Base-by-base conservation (phyloP, 2,329 filamentous ascomycete genomes). In the Colletotrichum eremochloae region DNA sequence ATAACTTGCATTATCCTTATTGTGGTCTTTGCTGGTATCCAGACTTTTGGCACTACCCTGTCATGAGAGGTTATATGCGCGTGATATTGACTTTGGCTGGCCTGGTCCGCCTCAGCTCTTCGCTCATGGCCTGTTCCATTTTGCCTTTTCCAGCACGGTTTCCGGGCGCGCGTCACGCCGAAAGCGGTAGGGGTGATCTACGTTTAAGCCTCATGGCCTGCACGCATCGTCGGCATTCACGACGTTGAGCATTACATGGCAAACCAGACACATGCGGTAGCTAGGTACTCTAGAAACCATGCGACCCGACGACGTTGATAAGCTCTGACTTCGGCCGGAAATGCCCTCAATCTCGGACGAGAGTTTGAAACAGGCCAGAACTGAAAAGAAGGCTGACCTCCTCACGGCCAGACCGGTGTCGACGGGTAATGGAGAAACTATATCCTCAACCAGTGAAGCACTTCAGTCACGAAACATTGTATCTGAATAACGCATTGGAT, bases 101-200 rank as follows among this genome's bases (percentile, higher is more conserved):
- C 20, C 46, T 48, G n/a, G 20, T 48, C 46, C 46, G 46, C 24
- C 46, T 24, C 46, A 24, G 20, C 46, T 24, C n/a, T 48, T 20
- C 20, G 11, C 46, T 24, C n/a, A 48, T 5, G 12, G 24, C 46
- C 46, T 18, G 20, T 9, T 24, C 4, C 5, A 1, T 48, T 48
- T 48, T 48, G 18, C 3, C 46, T 18, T 48, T 48, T 48, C 3
- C 46, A 24, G 46, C 46, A 48, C 46, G 0, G n/a, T n/a, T 57
- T 42, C 67, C 60, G 67, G 58, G 60, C 52, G 31, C 67, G 60
- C 60, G 52, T 68, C 67, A 57, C 33, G 50, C 61, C 67, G 42
- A 57, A 58, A 64, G 8, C 2, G 66, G 66, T 3, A 56, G 24
- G 18, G 58, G 31, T 48, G 50, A 42, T 56, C 33, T 29, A 20